Base-by-base conservation (phyloP, 2,329 filamentous ascomycete species). In the Blumeria graminis region DNA sequence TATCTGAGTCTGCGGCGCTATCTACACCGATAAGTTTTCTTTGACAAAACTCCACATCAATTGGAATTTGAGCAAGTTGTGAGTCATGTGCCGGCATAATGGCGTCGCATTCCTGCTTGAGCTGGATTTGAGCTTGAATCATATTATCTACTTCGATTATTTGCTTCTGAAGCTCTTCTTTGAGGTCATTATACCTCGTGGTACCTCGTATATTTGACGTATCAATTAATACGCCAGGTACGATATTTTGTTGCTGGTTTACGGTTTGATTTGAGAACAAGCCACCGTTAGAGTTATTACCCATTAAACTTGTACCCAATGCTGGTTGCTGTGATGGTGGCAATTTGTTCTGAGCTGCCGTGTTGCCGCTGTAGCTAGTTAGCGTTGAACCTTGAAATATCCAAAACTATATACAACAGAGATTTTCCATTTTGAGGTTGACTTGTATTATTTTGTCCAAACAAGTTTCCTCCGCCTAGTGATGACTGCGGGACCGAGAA, bases 121-220 rank as follows among this genome's bases (percentile, higher is more conserved):
- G 82, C 58, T 76, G 75, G 64, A 94, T 88, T 66, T 92, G 87
- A 56, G 76, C 75, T 63, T 86, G 78, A 62, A 98, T 90, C 61
- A 82, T 79, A 57, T 78, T 77, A 68, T 98, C 90, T 60, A 94
- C 79, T 9, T 74, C 70, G 60, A 86, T 79, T 59, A 98, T 84
- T 61, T 86, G 72, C 60, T 80, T 78, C 65, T 94, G 87, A 14
- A 94, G 73, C 34, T 86, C 80, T 61, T 90, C 84, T 58, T 85
- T 80, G 33, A 94, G 81, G 68, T 94, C 90, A 66, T 88, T 86
- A 72, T 92, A 95, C 59, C 92, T 86, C 3, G 88, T 94, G 0
- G 89, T 94, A 14, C 84, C 83, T 55, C 87, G 80, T 58, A 96
- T 73, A 65, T 85, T 86, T 62, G 78, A 78, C 55, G 85, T 70